These are phyloP conservation scores for Xylaria digitata DNA, from an alignment of 2,329 filamentous ascomycete species.

Conservation along the genomic window DNA sequence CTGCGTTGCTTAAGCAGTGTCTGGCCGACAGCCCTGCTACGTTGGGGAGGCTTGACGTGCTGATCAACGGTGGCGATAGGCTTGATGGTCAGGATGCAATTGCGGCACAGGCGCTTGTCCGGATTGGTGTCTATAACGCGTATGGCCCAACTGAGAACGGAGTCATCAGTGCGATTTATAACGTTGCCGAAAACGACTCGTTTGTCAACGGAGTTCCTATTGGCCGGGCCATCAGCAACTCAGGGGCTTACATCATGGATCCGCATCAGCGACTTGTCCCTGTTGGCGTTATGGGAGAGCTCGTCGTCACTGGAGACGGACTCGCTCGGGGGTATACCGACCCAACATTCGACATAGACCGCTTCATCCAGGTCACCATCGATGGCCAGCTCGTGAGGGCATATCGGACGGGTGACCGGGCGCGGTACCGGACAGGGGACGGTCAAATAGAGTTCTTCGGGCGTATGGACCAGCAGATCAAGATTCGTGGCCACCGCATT, in stretches of 20 bases:
- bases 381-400: constrained; percentile 18
- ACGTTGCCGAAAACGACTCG: constrained; percentile 15
- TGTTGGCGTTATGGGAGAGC: constrained; percentile 28
- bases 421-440: constrained; percentile 11
- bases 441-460: constrained; percentile 28
- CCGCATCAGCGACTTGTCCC: constrained; percentile 19
- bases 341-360: constrained; percentile 3
- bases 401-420: constrained; percentile 26
- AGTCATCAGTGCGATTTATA: constrained; percentile 28
- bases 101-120: constrained; percentile 22
- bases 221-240: constrained; percentile 28
- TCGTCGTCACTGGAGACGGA: constrained; percentile 27
- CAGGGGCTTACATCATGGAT: constrained; percentile 26
- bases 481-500: constrained; percentile 29
- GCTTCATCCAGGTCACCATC: constrained; percentile 22
- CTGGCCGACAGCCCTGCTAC: constrained; percentile 12
- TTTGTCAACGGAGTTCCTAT: constrained; percentile 29
- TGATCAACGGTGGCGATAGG: constrained; percentile 27
- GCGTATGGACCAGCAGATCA: constrained; percentile 30
- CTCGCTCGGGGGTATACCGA: constrained; percentile 27
- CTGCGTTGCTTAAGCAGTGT: constrained; percentile 27
- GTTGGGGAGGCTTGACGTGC: constrained; percentile 16
- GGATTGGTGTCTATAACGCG: constrained; percentile 15
- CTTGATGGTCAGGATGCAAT: constrained; percentile 27
- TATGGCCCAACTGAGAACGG: constrained; percentile 31